Percentiles rank a stretch among this genome's conserved stretches.
Conservation (phyloP, 176 grass and related monocot species). For the Triticum monococcum region DNA sequence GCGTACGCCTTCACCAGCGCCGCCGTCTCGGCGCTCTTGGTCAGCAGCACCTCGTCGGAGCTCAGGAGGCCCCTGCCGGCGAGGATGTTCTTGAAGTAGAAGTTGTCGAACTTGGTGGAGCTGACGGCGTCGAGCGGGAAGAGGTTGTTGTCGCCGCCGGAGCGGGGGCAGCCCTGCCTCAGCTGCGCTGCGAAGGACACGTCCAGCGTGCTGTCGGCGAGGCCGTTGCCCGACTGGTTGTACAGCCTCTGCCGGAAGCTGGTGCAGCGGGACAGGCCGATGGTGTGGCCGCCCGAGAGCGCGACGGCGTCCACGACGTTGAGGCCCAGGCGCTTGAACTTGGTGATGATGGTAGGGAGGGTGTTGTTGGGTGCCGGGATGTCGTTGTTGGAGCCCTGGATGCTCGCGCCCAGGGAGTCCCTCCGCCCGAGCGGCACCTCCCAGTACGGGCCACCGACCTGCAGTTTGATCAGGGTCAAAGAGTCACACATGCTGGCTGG, state of each 20-base stretch:
- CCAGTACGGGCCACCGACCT: constrained; percentile 82
- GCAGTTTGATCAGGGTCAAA: not conserved
- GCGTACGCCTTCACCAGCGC: constrained; percentile 72
- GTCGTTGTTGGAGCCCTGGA: constrained; percentile 77
- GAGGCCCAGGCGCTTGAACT: constrained; percentile 75
- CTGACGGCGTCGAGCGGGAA: constrained; percentile 63
- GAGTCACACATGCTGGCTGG: not conserved
- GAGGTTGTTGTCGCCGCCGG: constrained; percentile 79
- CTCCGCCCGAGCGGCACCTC: constrained; percentile 78
- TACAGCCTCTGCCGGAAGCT: constrained; percentile 90
- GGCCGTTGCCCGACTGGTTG: constrained; percentile 71
- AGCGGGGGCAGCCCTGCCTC: constrained; percentile 63
- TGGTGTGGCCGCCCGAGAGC: constrained; percentile 82
- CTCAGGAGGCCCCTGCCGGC: constrained; percentile 68
- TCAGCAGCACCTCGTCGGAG: constrained; percentile 78
- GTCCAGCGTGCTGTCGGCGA: constrained; percentile 61
- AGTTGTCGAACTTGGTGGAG: constrained; percentile 78
- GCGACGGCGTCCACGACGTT: constrained; percentile 70
- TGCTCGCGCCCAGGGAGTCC: constrained; percentile 66
- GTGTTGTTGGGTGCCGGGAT: constrained; percentile 89
- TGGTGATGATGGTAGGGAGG: constrained; percentile 75
- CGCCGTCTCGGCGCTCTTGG: constrained; percentile 53
- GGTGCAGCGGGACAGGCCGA: constrained; percentile 67
- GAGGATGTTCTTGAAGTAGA: constrained; percentile 76
- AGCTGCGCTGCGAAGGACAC: constrained; percentile 43